phyloP scores from a whole-genome alignment of 208 protist genomes.

The Wallacemonas sp. region DNA sequence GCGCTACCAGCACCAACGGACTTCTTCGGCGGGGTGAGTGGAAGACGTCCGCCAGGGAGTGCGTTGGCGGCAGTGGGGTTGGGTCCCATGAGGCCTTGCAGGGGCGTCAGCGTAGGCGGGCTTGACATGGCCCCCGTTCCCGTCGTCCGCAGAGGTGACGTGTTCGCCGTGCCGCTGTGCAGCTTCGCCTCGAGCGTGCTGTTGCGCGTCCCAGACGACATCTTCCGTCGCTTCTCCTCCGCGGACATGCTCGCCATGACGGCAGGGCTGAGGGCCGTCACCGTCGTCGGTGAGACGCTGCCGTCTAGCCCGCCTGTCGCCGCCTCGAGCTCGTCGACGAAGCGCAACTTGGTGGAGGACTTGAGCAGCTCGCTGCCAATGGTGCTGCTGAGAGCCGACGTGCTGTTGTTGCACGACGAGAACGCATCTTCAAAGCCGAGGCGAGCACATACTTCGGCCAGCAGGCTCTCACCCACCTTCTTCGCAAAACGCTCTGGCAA shows the following conservation, averaged over 20 bases:
- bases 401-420: slow-evolving; percentile 46
- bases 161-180: neutral
- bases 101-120: neutral
- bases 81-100: neutral
- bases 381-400: slow-evolving; percentile 60
- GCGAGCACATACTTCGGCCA: slow-evolving; percentile 37
- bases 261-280: slow-evolving; percentile 33
- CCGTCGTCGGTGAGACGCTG: slow-evolving; percentile 32
- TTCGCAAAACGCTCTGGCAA: slow-evolving; percentile 43
- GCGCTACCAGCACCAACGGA: neutral
- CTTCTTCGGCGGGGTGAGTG: neutral
- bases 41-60: neutral
- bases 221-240: slow-evolving; percentile 31
- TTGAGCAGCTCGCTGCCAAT: slow-evolving; percentile 45
- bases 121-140: neutral
- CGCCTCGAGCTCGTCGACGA: slow-evolving; percentile 77
- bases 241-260: slow-evolving; percentile 37
- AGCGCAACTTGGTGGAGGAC: slow-evolving; percentile 58
- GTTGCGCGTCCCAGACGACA: neutral
- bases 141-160: neutral
- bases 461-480: slow-evolving; percentile 46
- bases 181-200: slow-evolving; percentile 6
- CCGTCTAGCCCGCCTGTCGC: slow-evolving; percentile 52
- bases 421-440: slow-evolving; percentile 45
- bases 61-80: neutral